Evolutionary conservation across 1,284 basidiomycete species (phyloP), one percentile per base, ranked within the genome.

Genomic region (Fomitiporia mediterranea): DNA sequence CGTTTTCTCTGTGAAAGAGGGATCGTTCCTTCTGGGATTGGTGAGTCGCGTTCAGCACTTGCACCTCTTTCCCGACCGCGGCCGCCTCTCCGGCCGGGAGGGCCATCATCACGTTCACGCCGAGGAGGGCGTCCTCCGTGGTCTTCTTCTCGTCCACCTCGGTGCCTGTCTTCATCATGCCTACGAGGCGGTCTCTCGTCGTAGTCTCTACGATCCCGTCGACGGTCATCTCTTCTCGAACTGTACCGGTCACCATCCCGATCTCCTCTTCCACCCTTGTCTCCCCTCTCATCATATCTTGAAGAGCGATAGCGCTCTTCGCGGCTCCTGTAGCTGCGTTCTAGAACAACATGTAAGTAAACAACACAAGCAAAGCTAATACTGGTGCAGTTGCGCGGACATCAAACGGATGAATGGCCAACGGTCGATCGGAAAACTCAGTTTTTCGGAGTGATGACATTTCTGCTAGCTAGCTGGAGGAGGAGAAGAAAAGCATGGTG

Each of bases 1-100:
- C 94, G 78, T 66, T 85, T 86, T 58, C 95, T 78, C 69, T 96
- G 91, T 28, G 89, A 89, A 62, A 99, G 73, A 1, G 92, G 89
- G 28, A 86, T 74, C 9, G 85, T 83, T 44, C 88, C 90, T 64
- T 91, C 84, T 0, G 97, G 96, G 11, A 96, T 99, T 6, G 95
- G 95, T 2, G 91, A 94, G 62, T 93, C 77, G 62, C 87, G 77
- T 62, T 89, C 85, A 80, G 71, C 19, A 77, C 78, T 58, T 80
- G 78, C 59, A 71, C 79, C 49, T 74, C 68, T 30, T 75, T 70
- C 39, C 70, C 70, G 27, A 72, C 70, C 30, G 71, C 68, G 13
- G 72, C 73, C 39, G 67, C 65, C 4, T 74, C 70, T 11, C 68
- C 58, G 63, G 66, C 50, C 64, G 61, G 60, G 66, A 51, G 70